Conservation (phyloP, 352 stramenopile species). For the Phytophthora gonapodyides region DNA sequence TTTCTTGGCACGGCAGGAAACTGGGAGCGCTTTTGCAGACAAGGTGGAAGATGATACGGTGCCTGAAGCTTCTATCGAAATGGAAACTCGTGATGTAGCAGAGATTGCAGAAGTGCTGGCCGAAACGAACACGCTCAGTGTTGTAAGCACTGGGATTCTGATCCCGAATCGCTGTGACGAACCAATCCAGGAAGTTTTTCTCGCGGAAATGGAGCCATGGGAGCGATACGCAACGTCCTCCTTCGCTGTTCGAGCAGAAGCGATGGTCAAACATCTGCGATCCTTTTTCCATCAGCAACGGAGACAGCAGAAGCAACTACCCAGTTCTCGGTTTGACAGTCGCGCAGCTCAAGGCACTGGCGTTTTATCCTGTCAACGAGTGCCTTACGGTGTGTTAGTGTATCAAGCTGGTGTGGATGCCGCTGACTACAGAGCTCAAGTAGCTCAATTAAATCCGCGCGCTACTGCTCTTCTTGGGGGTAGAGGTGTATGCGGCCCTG, state of each 20-base stretch:
- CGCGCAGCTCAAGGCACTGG: background rate
- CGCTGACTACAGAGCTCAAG: conserved; percentile 5
- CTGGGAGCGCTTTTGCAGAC: background rate
- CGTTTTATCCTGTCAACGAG: conserved; percentile 25
- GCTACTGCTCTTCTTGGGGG: conserved; percentile 15
- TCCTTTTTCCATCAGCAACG: conserved; percentile 28
- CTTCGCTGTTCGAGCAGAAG: conserved; percentile 23
- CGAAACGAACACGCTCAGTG: background rate
- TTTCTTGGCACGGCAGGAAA: conserved; percentile 6
- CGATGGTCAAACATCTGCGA: conserved; percentile 11
- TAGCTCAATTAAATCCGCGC: conserved; percentile 24
- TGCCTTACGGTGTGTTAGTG: conserved; percentile 28
- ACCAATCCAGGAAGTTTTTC: conserved; percentile 42
- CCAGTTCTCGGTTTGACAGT: conserved; percentile 9
- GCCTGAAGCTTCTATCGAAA: background rate
- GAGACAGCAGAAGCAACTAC: conserved; percentile 7
- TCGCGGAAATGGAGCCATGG: conserved; percentile 21
- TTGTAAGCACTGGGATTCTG: conserved; percentile 31
- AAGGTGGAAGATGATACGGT: background rate
- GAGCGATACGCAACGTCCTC: conserved; percentile 8
- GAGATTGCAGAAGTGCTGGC: background rate
- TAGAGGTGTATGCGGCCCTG: conserved; percentile 9
- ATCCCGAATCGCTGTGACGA: conserved; percentile 34
- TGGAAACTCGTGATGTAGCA: background rate
- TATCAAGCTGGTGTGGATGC: conserved; percentile 4